These are phyloP conservation scores for Monosporascus sp. DNA, from an alignment of 2,329 filamentous ascomycete species.

Conservation along the genomic window DNA sequence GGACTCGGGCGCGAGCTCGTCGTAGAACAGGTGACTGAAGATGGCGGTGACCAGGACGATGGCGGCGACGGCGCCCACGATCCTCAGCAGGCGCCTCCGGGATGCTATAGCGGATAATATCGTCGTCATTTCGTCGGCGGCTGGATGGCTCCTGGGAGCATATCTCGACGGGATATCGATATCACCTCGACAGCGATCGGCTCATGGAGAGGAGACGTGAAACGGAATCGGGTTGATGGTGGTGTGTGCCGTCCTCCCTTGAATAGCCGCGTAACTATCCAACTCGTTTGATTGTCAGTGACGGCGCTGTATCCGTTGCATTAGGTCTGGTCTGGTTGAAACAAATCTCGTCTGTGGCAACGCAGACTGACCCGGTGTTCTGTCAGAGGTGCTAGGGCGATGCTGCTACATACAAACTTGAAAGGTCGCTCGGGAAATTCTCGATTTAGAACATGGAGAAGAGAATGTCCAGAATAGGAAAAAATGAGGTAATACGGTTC, in stretches of 20 bases:
- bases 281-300: not conserved
- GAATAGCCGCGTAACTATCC: not conserved
- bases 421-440: too few species aligned
- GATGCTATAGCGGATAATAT: slow-evolving; percentile 1
- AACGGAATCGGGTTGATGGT: not conserved
- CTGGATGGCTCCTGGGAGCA: not conserved
- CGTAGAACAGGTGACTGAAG: not conserved
- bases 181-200: not conserved
- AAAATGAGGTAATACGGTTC: too few species aligned
- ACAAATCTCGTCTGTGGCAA: not conserved
- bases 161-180: not conserved
- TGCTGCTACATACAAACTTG: too few species aligned
- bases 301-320: not conserved
- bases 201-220: not conserved
- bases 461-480: too few species aligned
- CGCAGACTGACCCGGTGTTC: too few species aligned
- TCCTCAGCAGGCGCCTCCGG: slow-evolving; percentile 1
- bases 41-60: slow-evolving; percentile 2
- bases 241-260: not conserved
- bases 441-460: too few species aligned
- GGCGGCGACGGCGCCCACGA: not conserved
- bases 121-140: not conserved
- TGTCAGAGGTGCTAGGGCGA: too few species aligned
- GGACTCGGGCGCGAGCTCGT: not conserved
- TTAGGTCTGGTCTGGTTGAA: not conserved